Conservation (phyloP, 768 basidiomycete genomes). For the Podaxis pistillaris region DNA sequence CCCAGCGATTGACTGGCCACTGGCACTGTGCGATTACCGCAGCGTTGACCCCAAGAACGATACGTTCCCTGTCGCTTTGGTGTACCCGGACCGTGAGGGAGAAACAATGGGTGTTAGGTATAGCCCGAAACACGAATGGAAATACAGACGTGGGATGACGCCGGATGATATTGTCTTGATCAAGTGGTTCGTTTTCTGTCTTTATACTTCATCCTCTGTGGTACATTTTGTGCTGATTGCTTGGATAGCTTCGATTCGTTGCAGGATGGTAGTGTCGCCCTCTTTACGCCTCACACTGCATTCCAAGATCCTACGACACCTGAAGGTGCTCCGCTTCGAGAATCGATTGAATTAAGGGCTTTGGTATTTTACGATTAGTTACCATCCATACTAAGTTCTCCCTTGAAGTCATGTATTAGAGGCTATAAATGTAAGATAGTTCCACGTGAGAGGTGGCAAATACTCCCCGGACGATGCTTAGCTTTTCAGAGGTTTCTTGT, state of each 20-base stretch:
- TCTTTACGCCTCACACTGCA: conserved; percentile 62
- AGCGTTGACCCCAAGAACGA: conserved; percentile 42
- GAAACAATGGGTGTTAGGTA: conserved; percentile 48
- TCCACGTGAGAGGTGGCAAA: too few relatives aligned
- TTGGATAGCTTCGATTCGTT: conserved; percentile 27
- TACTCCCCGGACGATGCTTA: too few relatives aligned
- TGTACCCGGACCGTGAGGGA: conserved; percentile 50
- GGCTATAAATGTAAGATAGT: too few relatives aligned
- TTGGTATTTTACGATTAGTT: conserved; percentile 59
- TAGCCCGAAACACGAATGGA: conserved; percentile 50
- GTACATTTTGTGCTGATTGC: neutral
- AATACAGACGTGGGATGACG: conserved; percentile 44
- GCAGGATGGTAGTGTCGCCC: conserved; percentile 46
- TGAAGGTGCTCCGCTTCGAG: conserved; percentile 42
- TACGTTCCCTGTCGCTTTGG: conserved; percentile 40
- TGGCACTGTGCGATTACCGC: conserved; percentile 50
- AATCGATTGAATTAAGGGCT: conserved; percentile 62
- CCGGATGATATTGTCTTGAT: conserved; percentile 51
- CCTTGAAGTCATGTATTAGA: neutral
- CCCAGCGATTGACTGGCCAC: conserved; percentile 48
- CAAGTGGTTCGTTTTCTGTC: conserved; percentile 42
- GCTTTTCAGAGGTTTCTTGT: too few relatives aligned
- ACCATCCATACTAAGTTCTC: neutral
- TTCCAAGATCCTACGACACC: conserved; percentile 57
- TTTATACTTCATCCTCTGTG: neutral